Evolutionary conservation across 768 basidiomycete species (phyloP), one percentile per base, ranked within the genome.

Genomic region (Sarcomyxa edulis): DNA sequence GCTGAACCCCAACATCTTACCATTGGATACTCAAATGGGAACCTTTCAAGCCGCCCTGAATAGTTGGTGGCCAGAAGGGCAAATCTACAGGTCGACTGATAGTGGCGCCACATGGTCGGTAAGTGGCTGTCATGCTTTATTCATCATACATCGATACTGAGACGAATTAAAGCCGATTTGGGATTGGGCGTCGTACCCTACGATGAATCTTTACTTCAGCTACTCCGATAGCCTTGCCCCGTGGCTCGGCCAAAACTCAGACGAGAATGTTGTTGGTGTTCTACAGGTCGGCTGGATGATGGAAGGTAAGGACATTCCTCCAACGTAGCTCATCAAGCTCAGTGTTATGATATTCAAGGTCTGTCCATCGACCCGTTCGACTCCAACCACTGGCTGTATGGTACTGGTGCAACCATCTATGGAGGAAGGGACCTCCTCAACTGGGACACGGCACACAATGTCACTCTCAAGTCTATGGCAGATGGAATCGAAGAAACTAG

Each of bases 31-130:
- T n/a, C n/a, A n/a, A n/a, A n/a, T n/a, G n/a, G n/a, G n/a, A n/a
- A n/a, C n/a, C n/a, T n/a, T n/a, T n/a, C n/a, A n/a, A n/a, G n/a
- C 79, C 30, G 76, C 78, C 1, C 66, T 81, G 27, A 79, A 78
- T 48, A 72, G 68, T 14, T 78, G 77, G 76, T 76, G 68, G 69
- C 79, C 78, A 2, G 78, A 82, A 47, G 79, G 77, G 11, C 76
- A 79, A 43, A 79, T 81, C 11, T 81, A 68, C 62, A 70, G 79
- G 7, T 76, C 75, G 4, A 74, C 66, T 2, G 58, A 84, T 50
- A 61, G 76, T 29, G 81, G 29, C 18, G 16, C 38, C 19, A 19
- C 38, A 5, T 39, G 68, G 68, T 52, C 61, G n/a, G n/a, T n/a
- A n/a, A n/a, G n/a, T n/a, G n/a, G n/a, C n/a, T n/a, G n/a, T n/a